Evolutionary conservation across 1,139 yeast species (phyloP).

Genomic region (Pichia terricola): DNA sequence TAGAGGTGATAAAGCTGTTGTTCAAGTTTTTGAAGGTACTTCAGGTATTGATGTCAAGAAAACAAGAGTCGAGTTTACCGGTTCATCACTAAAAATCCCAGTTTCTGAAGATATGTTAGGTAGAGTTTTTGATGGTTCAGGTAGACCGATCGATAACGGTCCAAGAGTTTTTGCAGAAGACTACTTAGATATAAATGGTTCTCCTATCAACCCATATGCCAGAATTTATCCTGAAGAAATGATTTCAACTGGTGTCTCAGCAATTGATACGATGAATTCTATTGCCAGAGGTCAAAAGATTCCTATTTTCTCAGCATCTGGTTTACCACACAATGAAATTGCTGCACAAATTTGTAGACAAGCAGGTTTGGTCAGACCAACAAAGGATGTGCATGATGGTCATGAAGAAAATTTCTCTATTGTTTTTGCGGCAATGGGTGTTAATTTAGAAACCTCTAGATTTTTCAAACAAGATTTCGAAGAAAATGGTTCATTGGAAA

Average conservation of each 20-base stretch:
- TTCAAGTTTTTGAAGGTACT: conserved; percentile 97
- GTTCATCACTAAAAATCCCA: conserved; percentile 83
- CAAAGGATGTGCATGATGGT: conserved; percentile 98
- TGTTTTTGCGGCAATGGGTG: conserved; percentile 99
- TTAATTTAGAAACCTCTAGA: conserved; percentile 81
- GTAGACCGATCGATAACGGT: conserved; percentile 96
- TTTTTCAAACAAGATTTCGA: conserved; percentile 98
- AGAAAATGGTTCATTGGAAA: conserved; percentile 96
- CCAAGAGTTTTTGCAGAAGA: conserved; percentile 98
- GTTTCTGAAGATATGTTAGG: conserved; percentile 97
- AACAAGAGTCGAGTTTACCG: conserved; percentile 95
- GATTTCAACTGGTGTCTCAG: conserved; percentile 98
- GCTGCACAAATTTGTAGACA: conserved; percentile 99
- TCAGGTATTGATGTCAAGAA: conserved; percentile 96
- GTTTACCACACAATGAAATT: conserved; percentile 98
- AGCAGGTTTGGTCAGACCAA: conserved; percentile 98
- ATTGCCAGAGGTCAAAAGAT: conserved; percentile 99
- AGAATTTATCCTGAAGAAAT: conserved; percentile 99
- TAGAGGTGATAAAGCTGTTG: conserved; percentile 93
- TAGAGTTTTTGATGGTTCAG: conserved; percentile 97
- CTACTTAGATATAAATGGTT: conserved; percentile 94
- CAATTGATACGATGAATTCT: conserved; percentile 98
- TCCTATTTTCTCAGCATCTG: conserved; percentile 97
- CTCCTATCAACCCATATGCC: conserved; percentile 96
- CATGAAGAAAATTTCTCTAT: conserved; percentile 98